Conservation (phyloP, 1,284 basidiomycete genomes). For the Vanrija sp. region DNA sequence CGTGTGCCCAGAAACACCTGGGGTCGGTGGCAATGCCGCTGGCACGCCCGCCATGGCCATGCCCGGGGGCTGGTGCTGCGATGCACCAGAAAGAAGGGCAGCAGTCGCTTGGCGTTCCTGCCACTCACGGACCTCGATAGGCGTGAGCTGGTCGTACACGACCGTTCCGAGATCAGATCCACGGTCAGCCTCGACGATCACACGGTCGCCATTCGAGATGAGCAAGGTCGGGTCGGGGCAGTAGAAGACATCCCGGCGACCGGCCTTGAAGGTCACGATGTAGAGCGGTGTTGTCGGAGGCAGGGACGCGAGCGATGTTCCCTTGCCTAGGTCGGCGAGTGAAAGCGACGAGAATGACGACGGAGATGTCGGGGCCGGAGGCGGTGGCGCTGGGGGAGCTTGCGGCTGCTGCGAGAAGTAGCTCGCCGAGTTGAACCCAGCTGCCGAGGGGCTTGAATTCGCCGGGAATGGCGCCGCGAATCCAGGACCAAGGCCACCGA, state of each 20-base stretch:
- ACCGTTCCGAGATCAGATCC: conserved; percentile 90
- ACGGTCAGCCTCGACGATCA: conserved; percentile 91
- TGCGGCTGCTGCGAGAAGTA: conserved; percentile 7
- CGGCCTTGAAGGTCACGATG: conserved; percentile 97
- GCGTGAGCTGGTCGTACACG: conserved; percentile 82
- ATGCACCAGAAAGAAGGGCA: conserved; percentile 44
- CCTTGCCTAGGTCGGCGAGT: conserved; percentile 75
- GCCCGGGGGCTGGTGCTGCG: conserved; percentile 46
- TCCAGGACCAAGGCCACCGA: conserved; percentile 9
- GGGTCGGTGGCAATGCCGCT: too few relatives aligned
- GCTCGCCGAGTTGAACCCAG: background rate
- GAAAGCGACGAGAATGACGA: conserved; percentile 41
- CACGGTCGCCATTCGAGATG: conserved; percentile 73
- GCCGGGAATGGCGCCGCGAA: conserved; percentile 3
- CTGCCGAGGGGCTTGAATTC: background rate
- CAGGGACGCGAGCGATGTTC: conserved; percentile 77
- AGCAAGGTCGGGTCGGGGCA: conserved; percentile 60
- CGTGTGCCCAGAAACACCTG: conserved; percentile 9
- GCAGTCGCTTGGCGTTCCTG: conserved; percentile 64
- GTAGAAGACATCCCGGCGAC: conserved; percentile 91
- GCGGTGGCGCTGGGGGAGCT: conserved; percentile 4
- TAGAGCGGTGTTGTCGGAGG: conserved; percentile 81
- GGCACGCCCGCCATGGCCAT: conserved; percentile 46
- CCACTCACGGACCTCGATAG: conserved; percentile 84
- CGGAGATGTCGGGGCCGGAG: conserved; percentile 27